A percentile compares a stretch with the other conserved stretches of the same genome.
Evolutionary conservation across 768 basidiomycete species (phyloP).

Genomic region (Suillus occidentalis): DNA sequence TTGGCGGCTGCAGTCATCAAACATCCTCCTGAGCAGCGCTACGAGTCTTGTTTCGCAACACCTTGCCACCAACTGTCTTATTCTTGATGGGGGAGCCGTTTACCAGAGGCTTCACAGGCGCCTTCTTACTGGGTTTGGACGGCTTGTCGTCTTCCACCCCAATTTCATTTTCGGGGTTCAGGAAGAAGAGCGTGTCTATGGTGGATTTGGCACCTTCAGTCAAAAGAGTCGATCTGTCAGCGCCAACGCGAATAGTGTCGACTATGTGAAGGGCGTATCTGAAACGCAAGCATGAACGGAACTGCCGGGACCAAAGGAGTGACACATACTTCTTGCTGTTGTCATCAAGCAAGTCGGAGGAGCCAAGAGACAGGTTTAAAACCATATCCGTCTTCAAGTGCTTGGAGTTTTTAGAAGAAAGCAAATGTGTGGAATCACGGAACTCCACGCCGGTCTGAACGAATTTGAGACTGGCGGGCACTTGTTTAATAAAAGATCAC

Average conservation of each 20-base stretch:
- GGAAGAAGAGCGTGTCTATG: constrained; percentile 88
- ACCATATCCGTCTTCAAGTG: constrained; percentile 79
- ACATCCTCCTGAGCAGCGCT: constrained; percentile 85
- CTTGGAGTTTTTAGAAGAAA: constrained; percentile 78
- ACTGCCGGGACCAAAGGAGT: background rate
- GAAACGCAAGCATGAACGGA: constrained; percentile 5
- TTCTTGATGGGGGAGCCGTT: constrained; percentile 73
- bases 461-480: background rate
- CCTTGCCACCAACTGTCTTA: constrained; percentile 79
- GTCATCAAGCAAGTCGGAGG: constrained; percentile 76
- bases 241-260: constrained; percentile 82
- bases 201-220: constrained; percentile 83
- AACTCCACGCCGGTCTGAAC: constrained; percentile 92
- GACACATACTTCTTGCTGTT: constrained; percentile 72
- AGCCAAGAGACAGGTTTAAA: constrained; percentile 81
- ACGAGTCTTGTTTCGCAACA: constrained; percentile 88
- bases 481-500: constrained; percentile 23
- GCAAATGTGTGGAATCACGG: constrained; percentile 81
- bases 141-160: constrained; percentile 50
- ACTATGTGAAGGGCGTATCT: constrained; percentile 88
- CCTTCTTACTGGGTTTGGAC: constrained; percentile 54
- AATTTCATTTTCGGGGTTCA: constrained; percentile 60
- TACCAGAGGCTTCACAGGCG: constrained; percentile 47
- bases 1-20: constrained; percentile 74
- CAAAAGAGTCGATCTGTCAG: constrained; percentile 63